Evolutionary conservation across 148 eudicot species (phyloP).

Genomic region (Linanthus parryae): DNA sequence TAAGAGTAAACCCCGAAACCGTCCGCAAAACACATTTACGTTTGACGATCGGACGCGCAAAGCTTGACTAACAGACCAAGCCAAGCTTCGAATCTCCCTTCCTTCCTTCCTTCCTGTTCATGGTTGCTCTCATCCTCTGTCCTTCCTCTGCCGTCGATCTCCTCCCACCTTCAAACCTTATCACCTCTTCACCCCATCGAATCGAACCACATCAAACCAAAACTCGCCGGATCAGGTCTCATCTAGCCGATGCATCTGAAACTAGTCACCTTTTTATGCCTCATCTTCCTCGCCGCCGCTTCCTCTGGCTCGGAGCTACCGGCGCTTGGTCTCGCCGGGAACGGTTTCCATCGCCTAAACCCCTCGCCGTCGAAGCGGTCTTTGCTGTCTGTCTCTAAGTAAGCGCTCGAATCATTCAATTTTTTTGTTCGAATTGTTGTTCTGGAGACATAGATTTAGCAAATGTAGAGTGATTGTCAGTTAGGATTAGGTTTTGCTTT

Average conservation of each 20-base stretch:
- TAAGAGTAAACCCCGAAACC: too few relatives aligned
- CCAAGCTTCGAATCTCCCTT: slow-evolving; percentile 17
- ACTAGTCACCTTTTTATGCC: neutral
- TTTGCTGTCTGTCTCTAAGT: slow-evolving; percentile 18
- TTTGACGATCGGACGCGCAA: too few relatives aligned
- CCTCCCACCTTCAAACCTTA: neutral
- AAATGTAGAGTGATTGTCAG: too few relatives aligned
- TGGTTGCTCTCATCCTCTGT: neutral
- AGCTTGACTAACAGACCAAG: neutral
- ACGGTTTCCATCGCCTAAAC: slow-evolving; percentile 2
- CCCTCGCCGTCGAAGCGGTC: slow-evolving; percentile 6
- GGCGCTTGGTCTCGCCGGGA: slow-evolving; percentile 3
- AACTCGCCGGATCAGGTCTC: neutral
- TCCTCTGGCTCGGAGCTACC: neutral
- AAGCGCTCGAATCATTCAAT: too few relatives aligned
- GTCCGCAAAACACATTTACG: too few relatives aligned
- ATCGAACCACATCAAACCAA: too few relatives aligned
- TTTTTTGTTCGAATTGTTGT: too few relatives aligned
- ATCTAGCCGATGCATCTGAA: slow-evolving; percentile 6
- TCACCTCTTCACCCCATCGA: neutral
- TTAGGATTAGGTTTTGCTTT: too few relatives aligned
- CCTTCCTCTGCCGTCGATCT: neutral
- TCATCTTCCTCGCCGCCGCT: neutral
- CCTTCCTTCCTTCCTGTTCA: slow-evolving; percentile 1
- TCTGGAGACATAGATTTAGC: too few relatives aligned